Percentiles rank a stretch among this genome's conserved stretches.
Evolutionary conservation across 495 filamentous ascomycete genomes (phyloP).

Genomic region (Rhypophila decipiens): DNA sequence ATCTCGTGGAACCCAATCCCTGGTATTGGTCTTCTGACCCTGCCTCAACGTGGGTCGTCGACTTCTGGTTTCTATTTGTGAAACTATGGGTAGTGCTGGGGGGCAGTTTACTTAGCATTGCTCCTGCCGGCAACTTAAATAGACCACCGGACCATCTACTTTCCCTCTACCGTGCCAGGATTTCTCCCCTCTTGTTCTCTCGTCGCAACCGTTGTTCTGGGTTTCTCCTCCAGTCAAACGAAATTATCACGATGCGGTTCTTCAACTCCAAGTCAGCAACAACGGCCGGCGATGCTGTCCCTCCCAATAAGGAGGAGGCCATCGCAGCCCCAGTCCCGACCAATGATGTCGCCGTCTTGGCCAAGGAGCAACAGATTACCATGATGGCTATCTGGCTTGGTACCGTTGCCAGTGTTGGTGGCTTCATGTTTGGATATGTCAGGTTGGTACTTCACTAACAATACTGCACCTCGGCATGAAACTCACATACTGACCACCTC

Average conservation of each 20-base stretch:
- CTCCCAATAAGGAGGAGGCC: background rate
- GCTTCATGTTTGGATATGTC: constrained; percentile 75
- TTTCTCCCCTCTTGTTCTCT: background rate
- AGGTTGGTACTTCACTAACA: constrained; percentile 39
- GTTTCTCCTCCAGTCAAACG: background rate
- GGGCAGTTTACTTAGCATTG: background rate
- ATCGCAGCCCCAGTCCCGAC: background rate
- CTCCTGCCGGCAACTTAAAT: background rate
- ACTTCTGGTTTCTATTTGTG: no score
- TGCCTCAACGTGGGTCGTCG: background rate
- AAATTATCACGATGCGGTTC: background rate
- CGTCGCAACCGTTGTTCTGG: background rate
- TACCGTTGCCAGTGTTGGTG: constrained; percentile 57
- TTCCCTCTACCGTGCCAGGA: background rate
- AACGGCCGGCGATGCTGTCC: background rate
- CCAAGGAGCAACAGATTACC: constrained; percentile 28
- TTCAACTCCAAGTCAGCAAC: background rate
- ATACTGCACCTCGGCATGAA: background rate
- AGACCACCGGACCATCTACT: no score
- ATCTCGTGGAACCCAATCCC: background rate
- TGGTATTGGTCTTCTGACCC: background rate
- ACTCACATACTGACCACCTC: constrained; percentile 1
- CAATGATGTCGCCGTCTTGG: constrained; percentile 3
- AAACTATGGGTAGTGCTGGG: no score
- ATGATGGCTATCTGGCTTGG: constrained; percentile 34